Conservation (phyloP, 148 eudicot genomes). For the Simmondsia chinensis region DNA sequence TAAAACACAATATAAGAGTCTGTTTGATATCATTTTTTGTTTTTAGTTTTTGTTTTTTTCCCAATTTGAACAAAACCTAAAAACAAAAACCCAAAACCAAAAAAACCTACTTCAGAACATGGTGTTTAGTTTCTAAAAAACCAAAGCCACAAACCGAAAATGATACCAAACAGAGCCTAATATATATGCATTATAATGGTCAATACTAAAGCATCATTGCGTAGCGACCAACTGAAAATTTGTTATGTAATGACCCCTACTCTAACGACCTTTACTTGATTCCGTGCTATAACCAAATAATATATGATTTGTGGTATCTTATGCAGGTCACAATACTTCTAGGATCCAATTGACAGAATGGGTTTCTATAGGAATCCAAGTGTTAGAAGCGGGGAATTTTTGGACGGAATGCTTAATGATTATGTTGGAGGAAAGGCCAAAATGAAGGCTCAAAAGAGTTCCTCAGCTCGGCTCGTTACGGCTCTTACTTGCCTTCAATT, state of each 20-base stretch:
- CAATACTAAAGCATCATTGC: too few relatives aligned
- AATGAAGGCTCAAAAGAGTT: slow-evolving; percentile 33
- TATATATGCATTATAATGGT: too few relatives aligned
- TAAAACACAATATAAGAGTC: too few relatives aligned
- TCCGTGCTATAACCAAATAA: not conserved
- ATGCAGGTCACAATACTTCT: slow-evolving; percentile 8
- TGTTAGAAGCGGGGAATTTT: slow-evolving; percentile 48
- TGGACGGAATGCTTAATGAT: slow-evolving; percentile 71
- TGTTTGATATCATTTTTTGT: too few relatives aligned
- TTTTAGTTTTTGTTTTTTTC: too few relatives aligned
- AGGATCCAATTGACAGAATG: slow-evolving; percentile 11
- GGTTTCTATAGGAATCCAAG: slow-evolving; percentile 29
- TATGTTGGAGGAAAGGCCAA: slow-evolving; percentile 44
- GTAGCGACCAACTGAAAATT: too few relatives aligned
- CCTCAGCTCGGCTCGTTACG: slow-evolving; percentile 58
- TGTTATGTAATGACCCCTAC: not conserved
- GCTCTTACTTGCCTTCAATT: slow-evolving; percentile 76
- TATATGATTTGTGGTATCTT: not conserved
- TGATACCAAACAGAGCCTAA: too few relatives aligned
- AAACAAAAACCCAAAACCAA: too few relatives aligned
- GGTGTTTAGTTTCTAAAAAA: too few relatives aligned
- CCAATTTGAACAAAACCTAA: too few relatives aligned
- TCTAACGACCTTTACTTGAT: not conserved
- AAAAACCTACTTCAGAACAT: too few relatives aligned
- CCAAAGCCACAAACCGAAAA: too few relatives aligned